phyloP scores from a whole-genome alignment of 192 early-diverging fungal species.

The Chytriomyces confervae region DNA sequence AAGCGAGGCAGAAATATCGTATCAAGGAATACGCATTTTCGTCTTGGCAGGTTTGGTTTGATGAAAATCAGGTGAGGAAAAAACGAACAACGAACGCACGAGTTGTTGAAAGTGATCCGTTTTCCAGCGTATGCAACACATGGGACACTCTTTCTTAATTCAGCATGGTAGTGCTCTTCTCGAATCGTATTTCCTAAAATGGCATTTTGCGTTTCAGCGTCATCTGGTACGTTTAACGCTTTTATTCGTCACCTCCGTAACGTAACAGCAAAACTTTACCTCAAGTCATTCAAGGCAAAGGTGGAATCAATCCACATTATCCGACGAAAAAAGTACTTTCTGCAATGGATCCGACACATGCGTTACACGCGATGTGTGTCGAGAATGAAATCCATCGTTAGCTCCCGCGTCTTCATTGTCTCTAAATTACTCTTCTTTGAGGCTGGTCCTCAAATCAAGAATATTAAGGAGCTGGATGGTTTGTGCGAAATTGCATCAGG shows the following conservation, averaged over 20 bases:
- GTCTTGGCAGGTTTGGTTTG: not conserved
- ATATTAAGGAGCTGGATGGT: not conserved
- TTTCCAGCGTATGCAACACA: not conserved
- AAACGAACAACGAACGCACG: not conserved
- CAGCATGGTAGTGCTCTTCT: not conserved
- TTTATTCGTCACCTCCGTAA: not conserved
- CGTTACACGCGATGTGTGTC: not conserved
- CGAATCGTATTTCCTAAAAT: not conserved
- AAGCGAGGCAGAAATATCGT: not conserved
- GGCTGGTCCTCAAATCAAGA: not conserved
- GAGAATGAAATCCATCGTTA: not conserved
- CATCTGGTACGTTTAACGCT: not conserved
- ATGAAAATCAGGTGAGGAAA: not conserved
- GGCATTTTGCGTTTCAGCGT: not conserved
- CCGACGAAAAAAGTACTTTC: not conserved
- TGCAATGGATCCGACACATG: constrained; percentile 1
- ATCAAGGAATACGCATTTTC: not conserved
- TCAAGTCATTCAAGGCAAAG: not conserved
- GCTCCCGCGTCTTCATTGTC: not conserved
- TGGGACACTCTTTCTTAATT: not conserved
- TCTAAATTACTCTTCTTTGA: not conserved
- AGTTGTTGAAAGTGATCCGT: not conserved
- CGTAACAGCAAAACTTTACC: not conserved
- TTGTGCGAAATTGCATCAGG: not conserved
- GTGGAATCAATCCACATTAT: not conserved